Base-by-base conservation (phyloP, 2,329 filamentous ascomycete species). In the Monilinia fructicola region DNA sequence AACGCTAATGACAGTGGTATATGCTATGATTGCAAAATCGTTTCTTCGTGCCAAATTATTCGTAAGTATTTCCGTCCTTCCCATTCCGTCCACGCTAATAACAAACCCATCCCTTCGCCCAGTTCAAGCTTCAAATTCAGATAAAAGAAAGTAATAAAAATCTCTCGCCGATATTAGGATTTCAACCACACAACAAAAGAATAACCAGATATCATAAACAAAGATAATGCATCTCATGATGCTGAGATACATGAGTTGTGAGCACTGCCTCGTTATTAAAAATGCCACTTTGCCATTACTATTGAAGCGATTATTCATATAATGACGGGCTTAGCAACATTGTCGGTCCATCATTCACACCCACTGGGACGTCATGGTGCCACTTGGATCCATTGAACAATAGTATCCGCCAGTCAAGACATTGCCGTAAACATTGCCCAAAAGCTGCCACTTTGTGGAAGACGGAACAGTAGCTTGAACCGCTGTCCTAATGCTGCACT, bases 401-500 rank as follows among this genome's bases (percentile, higher is more conserved):
- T n/a, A 4, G 73, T 68, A 58, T 77, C 76, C 14, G 75, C 70
- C 28, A 76, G 71, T 54, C 77, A 73, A 77, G 11, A 75, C 72
- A 56, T 73, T 74, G 28, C 74, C 71, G 64, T 73, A 54, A 76
- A 76, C 70, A 75, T 74, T 10, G 67, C 63, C 70, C 71, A 58
- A 74, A 77, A 2, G 74, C 67, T 12, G 71, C 73, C 73, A 38
- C 71, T 74, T 35, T 75, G 73, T 12, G 87, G 87, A 0, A 3
- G 85, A 91, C 4, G 92, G 90, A 14, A 97, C 89, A 0, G 92
- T 97, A 0, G 93, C 93, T 78, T 96, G 93, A 65, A 93, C 91
- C 26, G 93, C 93, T 7, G 92, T 0, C 93, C 94, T 6, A 97
- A 82, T 1, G 93, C 93, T 21, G 93, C 93, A 73, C 91, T 95